Evolutionary conservation across 2,329 filamentous ascomycete genomes (phyloP), one percentile per base, ranked within the genome.

Genomic region (Epichloe sp.): DNA sequence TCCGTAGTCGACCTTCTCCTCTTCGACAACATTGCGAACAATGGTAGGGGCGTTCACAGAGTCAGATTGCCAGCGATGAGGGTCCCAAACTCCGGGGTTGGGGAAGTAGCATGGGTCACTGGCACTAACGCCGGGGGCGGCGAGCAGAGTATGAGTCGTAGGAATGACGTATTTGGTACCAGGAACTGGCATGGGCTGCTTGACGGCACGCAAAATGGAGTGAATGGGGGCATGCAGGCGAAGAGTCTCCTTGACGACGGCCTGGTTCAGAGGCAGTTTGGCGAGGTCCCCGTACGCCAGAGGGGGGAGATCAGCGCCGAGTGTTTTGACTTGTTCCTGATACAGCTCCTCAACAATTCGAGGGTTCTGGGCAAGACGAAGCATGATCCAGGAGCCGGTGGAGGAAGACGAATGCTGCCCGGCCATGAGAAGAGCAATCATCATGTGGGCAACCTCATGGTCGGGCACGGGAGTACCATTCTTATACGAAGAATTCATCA

Each of bases 401-500:
- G 87, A 88, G 4, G 88, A 88, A 2, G 87, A 91, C 2, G 86
- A 91, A 72, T 95, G 88, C 65, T 95, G 88, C 51, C 88, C 88
- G 53, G 87, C 88, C 88, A 95, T 94, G 55, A 95, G 80, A 21
- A 95, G 77, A 5, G 88, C 88, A 67, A 95, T 95, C 86, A 95
- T 91, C 79, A 95, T 91, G 70, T 93, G 85, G 21, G 88, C 88
- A 53, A 94, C 79, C 67, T 95, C 88, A 61, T 85, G 77, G 63
- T 95, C 88, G 15, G 88, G 85, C n/a, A 94, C 76, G 5, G 75
- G 74, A 40, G 73, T 81, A 58, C 88, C 88, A 59, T 91, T 80
- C 73, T 94, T 95, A 78, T 95, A 95, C 23, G 73, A 77, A 60
- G 83, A 88, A 59, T 80, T 81, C 88, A 94, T 93, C 57, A 95